Base-by-base conservation (phyloP, 371 early-diverging fungal genomes). In the Syncephalastrum racemosum region DNA sequence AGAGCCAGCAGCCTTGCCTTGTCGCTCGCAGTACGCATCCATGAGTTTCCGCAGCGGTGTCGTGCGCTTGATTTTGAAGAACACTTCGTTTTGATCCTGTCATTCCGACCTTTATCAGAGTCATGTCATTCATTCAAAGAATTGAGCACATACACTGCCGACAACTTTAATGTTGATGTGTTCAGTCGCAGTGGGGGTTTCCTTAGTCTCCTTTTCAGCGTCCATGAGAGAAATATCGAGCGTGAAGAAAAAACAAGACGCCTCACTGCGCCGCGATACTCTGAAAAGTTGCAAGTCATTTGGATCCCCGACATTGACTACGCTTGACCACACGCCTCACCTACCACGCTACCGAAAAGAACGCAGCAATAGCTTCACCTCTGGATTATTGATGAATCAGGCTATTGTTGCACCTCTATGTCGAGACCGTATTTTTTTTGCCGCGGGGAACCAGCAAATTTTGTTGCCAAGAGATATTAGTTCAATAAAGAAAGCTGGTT, bases 21-120 rank as follows among this genome's bases (percentile, higher is more conserved):
- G 85, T 47, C 91, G 85, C 22, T 87, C 85, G 69, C 91, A 90
- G 60, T 92, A 93, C 16, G 91, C 90, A 58, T 94, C 91, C 95
- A 96, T 95, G 58, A 96, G 77, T 68, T 94, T 94, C 67, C 90
- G 84, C 36, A 96, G 79, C 55, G 85, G 91, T 22, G 97, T 95
- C 4, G 88, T 73, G 36, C 90, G 85, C 75, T 95, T 95, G 73
- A 96, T 95, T 78, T 95, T 96, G 82, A 96, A 96, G 62, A 88
- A 88, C 6, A 92, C 89, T 69, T 91, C 92, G 59, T 84, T 84
- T 61, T 75, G 80, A 67, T 90, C 90, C 87, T 89, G 68, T 19
- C 15, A 50, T 48, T 13, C 46, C 16, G 22, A 22, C 46, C 22
- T 45, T 24, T 46, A 18, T 6, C 23, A 46, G 7, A n/a, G 3